Conservation (phyloP, 2,329 filamentous ascomycete genomes). For the Alternaria rosae region DNA sequence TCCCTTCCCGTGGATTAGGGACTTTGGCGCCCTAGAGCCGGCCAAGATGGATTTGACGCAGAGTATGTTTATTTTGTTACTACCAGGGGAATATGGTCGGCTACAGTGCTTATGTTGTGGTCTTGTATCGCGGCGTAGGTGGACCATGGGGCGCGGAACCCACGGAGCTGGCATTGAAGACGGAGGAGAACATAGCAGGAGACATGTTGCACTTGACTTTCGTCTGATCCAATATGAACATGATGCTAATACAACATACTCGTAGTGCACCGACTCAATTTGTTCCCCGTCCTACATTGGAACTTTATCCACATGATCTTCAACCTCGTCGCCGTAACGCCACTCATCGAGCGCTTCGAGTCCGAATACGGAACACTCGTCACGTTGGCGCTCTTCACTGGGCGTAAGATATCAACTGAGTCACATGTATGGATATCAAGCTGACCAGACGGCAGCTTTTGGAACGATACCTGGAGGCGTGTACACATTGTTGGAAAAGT, state of each 20-base stretch:
- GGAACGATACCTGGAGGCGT: constrained; percentile 74
- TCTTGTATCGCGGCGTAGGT: neutral
- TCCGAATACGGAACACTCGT: constrained; percentile 89
- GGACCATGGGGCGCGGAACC: constrained; percentile 4
- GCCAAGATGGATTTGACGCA: constrained; percentile 73
- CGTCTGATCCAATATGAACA: neutral
- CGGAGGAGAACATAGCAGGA: neutral
- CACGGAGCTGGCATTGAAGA: neutral
- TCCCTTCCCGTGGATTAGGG: constrained; percentile 73
- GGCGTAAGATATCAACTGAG: constrained; percentile 68
- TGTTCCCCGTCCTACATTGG: constrained; percentile 85
- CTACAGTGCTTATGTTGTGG: neutral
- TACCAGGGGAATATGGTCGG: neutral
- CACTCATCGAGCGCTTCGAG: constrained; percentile 94
- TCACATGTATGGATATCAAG: constrained; percentile 57
- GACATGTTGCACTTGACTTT: neutral
- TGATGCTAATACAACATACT: constrained; percentile 20
- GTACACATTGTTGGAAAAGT: constrained; percentile 81
- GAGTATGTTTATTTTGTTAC: constrained; percentile 63
- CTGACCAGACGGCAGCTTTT: constrained; percentile 48
- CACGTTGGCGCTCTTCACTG: constrained; percentile 85
- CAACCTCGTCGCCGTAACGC: constrained; percentile 81
- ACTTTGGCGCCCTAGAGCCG: constrained; percentile 83
- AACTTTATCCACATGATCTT: constrained; percentile 81
- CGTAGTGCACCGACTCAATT: constrained; percentile 89